Conservation (phyloP, 345 rosid species). For the Xanthoceras sorbifolium region DNA sequence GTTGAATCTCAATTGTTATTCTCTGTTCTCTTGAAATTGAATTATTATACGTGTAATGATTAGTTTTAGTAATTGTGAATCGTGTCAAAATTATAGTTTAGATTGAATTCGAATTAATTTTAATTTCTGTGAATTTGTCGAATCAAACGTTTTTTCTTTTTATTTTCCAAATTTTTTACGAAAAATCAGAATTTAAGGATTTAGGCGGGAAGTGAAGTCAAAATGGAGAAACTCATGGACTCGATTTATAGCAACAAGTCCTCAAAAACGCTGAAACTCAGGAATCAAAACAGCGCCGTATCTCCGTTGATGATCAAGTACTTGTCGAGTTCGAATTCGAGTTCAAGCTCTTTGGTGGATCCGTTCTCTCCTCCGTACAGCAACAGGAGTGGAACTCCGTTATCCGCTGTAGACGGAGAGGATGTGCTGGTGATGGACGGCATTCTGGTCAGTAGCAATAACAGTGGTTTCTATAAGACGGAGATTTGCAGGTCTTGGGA, state of each 20-base stretch:
- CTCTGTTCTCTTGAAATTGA: no score
- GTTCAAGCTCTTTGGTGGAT: background rate
- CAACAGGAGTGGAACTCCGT: constrained; percentile 11
- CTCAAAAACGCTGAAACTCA: constrained; percentile 8
- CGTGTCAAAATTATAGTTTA: no score
- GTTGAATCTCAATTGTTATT: background rate
- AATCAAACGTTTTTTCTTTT: no score
- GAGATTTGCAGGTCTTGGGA: constrained; percentile 38
- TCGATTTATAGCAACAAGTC: constrained; percentile 18
- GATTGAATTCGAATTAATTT: background rate
- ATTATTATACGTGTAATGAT: background rate
- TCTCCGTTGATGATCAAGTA: constrained; percentile 28
- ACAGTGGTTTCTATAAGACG: constrained; percentile 22
- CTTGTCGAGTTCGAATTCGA: constrained; percentile 29
- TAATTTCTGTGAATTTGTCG: no score
- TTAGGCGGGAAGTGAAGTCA: constrained; percentile 6
- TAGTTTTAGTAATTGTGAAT: no score
- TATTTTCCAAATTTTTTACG: no score
- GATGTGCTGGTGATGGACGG: constrained; percentile 75
- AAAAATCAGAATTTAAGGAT: background rate
- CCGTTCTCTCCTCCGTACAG: background rate
- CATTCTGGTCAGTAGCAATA: constrained; percentile 36
- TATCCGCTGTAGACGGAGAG: constrained; percentile 42
- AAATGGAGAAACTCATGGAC: constrained; percentile 22
- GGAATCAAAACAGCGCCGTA: constrained; percentile 15